Base-by-base conservation (phyloP, 2,329 filamentous ascomycete genomes). In the Arthrobotrys sphaeroides region DNA sequence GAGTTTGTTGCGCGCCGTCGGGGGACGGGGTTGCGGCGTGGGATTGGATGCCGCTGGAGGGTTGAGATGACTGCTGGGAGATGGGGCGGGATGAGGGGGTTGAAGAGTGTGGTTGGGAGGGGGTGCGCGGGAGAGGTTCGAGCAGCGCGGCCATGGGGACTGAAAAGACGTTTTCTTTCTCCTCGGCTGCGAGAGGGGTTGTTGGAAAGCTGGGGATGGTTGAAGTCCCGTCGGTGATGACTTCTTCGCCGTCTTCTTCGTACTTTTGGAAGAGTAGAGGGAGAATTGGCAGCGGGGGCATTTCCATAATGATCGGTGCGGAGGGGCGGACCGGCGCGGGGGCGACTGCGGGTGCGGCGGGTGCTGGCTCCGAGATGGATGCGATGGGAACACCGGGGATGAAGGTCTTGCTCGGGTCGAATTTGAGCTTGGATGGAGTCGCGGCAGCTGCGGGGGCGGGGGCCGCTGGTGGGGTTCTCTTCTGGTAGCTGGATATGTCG, bases 231-330 rank as follows among this genome's bases (percentile, higher is more conserved):
- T 55, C 51, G 12, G 51, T 55, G 10, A 55, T 55, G 28, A 55
- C 51, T 6, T 12, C 51, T 31, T 55, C 51, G 18, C 51, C 51
- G 51, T 55, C 51, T 7, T 55, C 51, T 13, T 55, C 51, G 51
- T 55, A 55, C 51, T 55, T 55, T 55, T 38, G 28, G 51, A 55
- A 55, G 51, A 55, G 51, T 18, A 55, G 38, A 24, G 51, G 51
- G 51, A 55, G 51, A n/a, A 55, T 55, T 13, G 28, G 28, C 9
- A 55, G 18, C 38, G 51, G 51, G 3, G 51, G 51, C 10, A 55
- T 28, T 18, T 55, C 51, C 13, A 31, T 38, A 24, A 55, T n/a
- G n/a, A n/a, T n/a, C n/a, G n/a, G n/a, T n/a, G n/a, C n/a, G n/a
- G n/a, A n/a, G n/a, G n/a, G n/a, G n/a, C n/a, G n/a, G n/a, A n/a